Conservation (phyloP, 306 rosid species). For the Ochetophila trinervis region DNA sequence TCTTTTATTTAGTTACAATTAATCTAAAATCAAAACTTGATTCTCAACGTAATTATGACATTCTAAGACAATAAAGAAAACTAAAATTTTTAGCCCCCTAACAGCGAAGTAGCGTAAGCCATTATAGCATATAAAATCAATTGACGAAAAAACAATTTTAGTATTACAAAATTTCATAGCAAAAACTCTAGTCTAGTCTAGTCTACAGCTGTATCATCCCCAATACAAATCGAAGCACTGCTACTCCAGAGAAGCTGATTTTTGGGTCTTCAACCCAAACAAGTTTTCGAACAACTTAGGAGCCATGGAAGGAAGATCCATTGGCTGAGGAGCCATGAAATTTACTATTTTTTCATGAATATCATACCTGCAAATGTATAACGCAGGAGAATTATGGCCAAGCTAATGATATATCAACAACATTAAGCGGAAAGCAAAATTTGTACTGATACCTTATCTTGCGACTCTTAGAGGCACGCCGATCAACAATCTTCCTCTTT, state of each 20-base stretch:
- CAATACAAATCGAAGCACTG: background rate
- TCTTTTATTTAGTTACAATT: no score
- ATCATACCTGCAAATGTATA: slow-evolving; percentile 49
- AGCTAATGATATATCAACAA: background rate
- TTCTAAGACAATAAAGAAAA: no score
- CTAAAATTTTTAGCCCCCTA: no score
- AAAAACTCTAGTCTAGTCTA: no score
- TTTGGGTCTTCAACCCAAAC: slow-evolving; percentile 58
- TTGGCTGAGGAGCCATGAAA: slow-evolving; percentile 67
- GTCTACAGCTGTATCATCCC: background rate
- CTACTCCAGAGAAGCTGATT: slow-evolving; percentile 27
- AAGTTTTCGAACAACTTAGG: slow-evolving; percentile 58
- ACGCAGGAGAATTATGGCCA: background rate
- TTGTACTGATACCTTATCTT: slow-evolving; percentile 65
- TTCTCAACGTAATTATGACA: no score
- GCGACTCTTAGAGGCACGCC: slow-evolving; percentile 90
- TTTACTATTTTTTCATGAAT: slow-evolving; percentile 86
- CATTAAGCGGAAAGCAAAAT: background rate
- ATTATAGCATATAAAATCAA: background rate
- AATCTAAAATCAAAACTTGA: no score
- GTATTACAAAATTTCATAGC: background rate
- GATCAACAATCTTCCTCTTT: slow-evolving; percentile 81
- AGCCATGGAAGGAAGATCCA: slow-evolving; percentile 53
- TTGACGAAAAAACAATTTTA: background rate
- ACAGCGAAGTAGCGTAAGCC: no score